Evolutionary conservation across 2,329 filamentous ascomycete genomes (phyloP).

Genomic region (Aspergillus piperis): DNA sequence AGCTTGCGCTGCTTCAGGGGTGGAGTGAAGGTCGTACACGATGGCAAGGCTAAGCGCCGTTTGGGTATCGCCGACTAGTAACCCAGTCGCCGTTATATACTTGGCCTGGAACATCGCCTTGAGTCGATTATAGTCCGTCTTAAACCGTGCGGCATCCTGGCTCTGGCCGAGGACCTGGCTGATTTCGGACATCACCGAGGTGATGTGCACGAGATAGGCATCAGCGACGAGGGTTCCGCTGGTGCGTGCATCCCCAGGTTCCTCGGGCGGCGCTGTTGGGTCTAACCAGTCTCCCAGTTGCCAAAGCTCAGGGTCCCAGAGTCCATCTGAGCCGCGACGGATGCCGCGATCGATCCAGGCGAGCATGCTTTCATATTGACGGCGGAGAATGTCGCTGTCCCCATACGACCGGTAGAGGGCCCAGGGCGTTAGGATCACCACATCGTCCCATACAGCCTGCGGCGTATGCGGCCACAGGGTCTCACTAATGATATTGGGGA

Average conservation of each 20-base stretch:
- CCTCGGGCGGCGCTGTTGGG: slow-evolving; percentile 38
- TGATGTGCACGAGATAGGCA: slow-evolving; percentile 42
- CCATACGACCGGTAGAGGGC: slow-evolving; percentile 37
- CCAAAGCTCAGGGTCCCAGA: slow-evolving; percentile 38
- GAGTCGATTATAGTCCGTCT: slow-evolving; percentile 19
- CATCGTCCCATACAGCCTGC: slow-evolving; percentile 43
- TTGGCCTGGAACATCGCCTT: slow-evolving; percentile 31
- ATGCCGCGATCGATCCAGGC: slow-evolving; percentile 41
- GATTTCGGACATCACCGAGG: slow-evolving; percentile 32
- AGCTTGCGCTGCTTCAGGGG: slow-evolving; percentile 9
- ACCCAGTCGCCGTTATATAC: slow-evolving; percentile 32
- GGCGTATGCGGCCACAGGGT: slow-evolving; percentile 12
- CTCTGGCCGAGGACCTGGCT: slow-evolving; percentile 25
- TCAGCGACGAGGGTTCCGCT: slow-evolving; percentile 41
- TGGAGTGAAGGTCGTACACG: slow-evolving; percentile 28
- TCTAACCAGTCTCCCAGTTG: slow-evolving; percentile 48
- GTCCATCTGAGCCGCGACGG: slow-evolving; percentile 31
- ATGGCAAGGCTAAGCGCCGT: slow-evolving; percentile 31
- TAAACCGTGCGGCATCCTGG: slow-evolving; percentile 25
- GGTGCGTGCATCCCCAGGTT: slow-evolving; percentile 37
- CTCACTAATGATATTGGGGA: slow-evolving; percentile 29
- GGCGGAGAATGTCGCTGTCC: slow-evolving; percentile 36
- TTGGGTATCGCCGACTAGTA: slow-evolving; percentile 35
- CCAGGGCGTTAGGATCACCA: slow-evolving; percentile 40
- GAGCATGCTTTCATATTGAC: slow-evolving; percentile 40